Conservation (phyloP, 768 basidiomycete genomes). For the Tricholoma sp. region DNA sequence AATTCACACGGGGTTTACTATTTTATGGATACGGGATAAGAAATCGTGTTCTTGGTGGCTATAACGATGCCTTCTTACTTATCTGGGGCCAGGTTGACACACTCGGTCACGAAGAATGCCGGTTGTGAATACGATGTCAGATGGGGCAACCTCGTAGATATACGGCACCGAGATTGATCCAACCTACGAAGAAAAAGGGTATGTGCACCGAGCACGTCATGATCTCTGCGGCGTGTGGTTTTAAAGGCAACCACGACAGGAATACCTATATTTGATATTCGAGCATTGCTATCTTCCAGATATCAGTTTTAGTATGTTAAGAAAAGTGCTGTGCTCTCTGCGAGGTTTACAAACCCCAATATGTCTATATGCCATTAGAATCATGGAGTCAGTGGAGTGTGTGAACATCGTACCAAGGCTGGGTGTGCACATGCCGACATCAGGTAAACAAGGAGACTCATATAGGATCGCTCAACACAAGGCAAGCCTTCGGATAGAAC, state of each 20-base stretch:
- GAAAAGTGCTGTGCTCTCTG: conserved; percentile 5
- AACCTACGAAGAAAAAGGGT: conserved; percentile 10
- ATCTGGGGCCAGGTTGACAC: not conserved
- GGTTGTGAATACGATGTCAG: not conserved
- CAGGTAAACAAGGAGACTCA: too few species aligned
- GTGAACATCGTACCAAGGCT: not conserved
- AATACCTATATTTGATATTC: conserved; percentile 11
- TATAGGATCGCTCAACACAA: not conserved
- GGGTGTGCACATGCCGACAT: too few species aligned
- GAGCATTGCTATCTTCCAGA: not conserved
- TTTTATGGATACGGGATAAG: too few species aligned
- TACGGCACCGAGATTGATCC: conserved; percentile 10
- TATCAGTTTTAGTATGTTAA: not conserved
- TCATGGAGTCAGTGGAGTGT: not conserved
- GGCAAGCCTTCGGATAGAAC: not conserved
- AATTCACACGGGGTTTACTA: too few species aligned
- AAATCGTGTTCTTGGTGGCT: too few species aligned
- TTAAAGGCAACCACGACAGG: conserved; percentile 8
- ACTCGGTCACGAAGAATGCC: not conserved
- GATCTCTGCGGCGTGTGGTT: not conserved
- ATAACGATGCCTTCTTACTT: too few species aligned
- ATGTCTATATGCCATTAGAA: not conserved
- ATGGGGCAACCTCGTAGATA: not conserved
- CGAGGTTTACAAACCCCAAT: conserved; percentile 11
- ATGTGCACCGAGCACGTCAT: conserved; percentile 11